phyloP scores from a whole-genome alignment of 2,329 filamentous ascomycete species.

The Nigrospora oryzae region DNA sequence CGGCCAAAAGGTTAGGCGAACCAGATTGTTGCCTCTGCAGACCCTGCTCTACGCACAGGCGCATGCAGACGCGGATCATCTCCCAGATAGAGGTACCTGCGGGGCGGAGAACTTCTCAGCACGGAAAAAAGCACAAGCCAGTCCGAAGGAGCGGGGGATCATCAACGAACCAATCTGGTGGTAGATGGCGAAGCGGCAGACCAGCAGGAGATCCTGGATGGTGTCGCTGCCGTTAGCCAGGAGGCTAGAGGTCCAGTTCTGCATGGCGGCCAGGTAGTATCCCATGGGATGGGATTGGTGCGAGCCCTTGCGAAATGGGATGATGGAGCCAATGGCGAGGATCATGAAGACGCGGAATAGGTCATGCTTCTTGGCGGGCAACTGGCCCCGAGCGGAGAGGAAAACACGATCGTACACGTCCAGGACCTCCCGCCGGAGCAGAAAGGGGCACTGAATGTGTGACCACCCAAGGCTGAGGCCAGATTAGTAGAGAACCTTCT shows the following conservation, averaged over 20 bases:
- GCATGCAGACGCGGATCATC: conserved; percentile 27
- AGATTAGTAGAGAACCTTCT: background rate
- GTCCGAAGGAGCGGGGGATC: no score
- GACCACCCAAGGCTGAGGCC: conserved; percentile 8
- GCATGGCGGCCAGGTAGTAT: conserved; percentile 27
- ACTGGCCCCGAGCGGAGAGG: background rate
- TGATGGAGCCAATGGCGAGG: conserved; percentile 25
- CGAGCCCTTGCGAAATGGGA: conserved; percentile 20
- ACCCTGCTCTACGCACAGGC: conserved; percentile 28
- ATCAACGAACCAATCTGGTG: conserved; percentile 24
- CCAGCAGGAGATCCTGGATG: conserved; percentile 29
- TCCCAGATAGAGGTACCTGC: conserved; percentile 29
- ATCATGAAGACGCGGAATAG: conserved; percentile 27
- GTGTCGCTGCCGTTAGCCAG: conserved; percentile 22
- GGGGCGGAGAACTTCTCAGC: no score
- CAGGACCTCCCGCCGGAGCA: conserved; percentile 15
- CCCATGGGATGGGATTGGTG: conserved; percentile 27
- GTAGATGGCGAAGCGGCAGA: conserved; percentile 32
- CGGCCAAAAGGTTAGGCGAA: conserved; percentile 13
- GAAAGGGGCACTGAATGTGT: conserved; percentile 16
- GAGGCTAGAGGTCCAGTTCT: conserved; percentile 18
- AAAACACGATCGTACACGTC: conserved; percentile 12
- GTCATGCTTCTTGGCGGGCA: conserved; percentile 14
- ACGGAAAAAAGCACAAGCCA: no score
- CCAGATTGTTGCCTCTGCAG: conserved; percentile 16